Percentiles rank a stretch among this genome's conserved stretches.
phyloP scores from a whole-genome alignment of 192 early-diverging fungal species.

The Backusella luteola region DNA sequence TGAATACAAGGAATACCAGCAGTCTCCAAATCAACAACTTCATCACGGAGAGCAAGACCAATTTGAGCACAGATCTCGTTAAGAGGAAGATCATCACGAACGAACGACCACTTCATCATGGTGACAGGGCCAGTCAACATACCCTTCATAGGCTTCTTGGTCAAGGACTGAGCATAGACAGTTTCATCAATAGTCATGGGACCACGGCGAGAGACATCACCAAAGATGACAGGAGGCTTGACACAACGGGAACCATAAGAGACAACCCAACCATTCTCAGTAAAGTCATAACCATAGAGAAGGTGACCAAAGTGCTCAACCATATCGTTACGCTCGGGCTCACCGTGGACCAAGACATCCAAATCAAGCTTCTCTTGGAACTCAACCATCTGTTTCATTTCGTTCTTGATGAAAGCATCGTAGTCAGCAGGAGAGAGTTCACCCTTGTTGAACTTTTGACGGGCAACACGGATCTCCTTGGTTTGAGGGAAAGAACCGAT shows the following conservation, averaged over 20 bases:
- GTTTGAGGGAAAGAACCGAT: slow-evolving; percentile 99
- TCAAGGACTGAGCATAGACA: slow-evolving; percentile 85
- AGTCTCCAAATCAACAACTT: slow-evolving; percentile 90
- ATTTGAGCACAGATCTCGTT: slow-evolving; percentile 83
- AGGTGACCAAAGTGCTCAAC: slow-evolving; percentile 98
- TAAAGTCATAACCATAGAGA: slow-evolving; percentile 92
- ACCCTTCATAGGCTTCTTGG: slow-evolving; percentile 93
- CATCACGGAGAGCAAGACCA: slow-evolving; percentile 93
- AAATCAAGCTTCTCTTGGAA: slow-evolving; percentile 89
- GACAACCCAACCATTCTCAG: slow-evolving; percentile 96
- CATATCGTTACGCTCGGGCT: slow-evolving; percentile 96
- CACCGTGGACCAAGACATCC: slow-evolving; percentile 97
- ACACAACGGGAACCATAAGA: slow-evolving; percentile 96
- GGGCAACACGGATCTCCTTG: slow-evolving; percentile 90
- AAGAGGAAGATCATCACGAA: slow-evolving; percentile 94
- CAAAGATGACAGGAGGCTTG: slow-evolving; percentile 97
- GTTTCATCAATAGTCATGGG: slow-evolving; percentile 92
- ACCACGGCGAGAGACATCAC: slow-evolving; percentile 87
- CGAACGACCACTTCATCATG: slow-evolving; percentile 98
- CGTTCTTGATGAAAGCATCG: slow-evolving; percentile 77
- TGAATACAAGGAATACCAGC: slow-evolving; percentile 94
- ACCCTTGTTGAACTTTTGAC: slow-evolving; percentile 88
- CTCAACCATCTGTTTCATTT: slow-evolving; percentile 81
- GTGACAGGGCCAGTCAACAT: slow-evolving; percentile 99
- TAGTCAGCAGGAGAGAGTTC: slow-evolving; percentile 68